Evolutionary conservation across 441 rosid species (phyloP), one percentile per base, ranked within the genome.

Genomic region (Erodium moschatum): DNA sequence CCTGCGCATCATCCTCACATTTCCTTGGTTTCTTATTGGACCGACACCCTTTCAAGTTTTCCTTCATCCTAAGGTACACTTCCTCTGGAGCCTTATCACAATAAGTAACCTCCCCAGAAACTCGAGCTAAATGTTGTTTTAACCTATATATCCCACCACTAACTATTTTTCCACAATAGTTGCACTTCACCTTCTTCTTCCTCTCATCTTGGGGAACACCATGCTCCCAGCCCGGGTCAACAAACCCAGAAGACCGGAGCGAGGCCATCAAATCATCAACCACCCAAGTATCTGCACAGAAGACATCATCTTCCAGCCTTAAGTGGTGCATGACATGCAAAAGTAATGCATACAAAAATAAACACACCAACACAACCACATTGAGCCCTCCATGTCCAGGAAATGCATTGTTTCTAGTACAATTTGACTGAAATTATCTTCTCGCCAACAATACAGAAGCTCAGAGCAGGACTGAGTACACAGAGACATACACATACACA

Each of bases 221-320:
- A 71, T 90, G 96, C 82, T 90, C 91, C 97, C 98, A 92, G 64
- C 96, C 97, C 46, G 91, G 98, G 73, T 90, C 90, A 54, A 87
- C 85, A 63, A 70, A 81, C 76, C 87, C 88, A 0, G 70, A 19
- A 4, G 90, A 78, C 67, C 92, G 84, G 77, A 72, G 72, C 72
- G 90, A 85, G 67, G 83, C 81, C 95, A 86, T 88, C 76, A 73
- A 77, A 77, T 71, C 62, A 66, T 75, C 79, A 70, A 75, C 70
- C 78, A 76, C 74, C 71, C 65, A 66, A 9, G 3, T 19, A 40
- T 60, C 16, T 66, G 18, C 20, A 20, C 3, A 12, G 9, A 11
- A 11, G 24, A 21, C 31, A 16, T 13, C 38, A 33, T 3, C 38
- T 33, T 33, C 38, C 38, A 33, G 38, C 6, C 38, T 33, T 33